Base-by-base conservation (phyloP, 371 early-diverging fungal species). In the Paramicrosporidium saccamoebae region DNA sequence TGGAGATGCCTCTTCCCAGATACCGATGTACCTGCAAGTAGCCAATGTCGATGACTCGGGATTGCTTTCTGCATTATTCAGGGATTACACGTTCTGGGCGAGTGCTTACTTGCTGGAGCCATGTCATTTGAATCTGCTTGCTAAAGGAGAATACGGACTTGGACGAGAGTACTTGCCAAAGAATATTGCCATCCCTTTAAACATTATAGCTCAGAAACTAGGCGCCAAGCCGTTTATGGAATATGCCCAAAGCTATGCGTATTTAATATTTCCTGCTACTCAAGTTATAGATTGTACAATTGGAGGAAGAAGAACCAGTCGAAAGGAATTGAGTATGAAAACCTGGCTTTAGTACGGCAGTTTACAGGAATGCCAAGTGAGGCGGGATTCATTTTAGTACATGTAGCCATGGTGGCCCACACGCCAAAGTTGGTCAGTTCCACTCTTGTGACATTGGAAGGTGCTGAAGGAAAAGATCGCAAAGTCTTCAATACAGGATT, bases 71-170 rank as follows among this genome's bases (percentile, higher is more conserved):
- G 75, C 74, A 3, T 44, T 77, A 12, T 75, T 62, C 51, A 50
- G 78, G 22, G 78, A 77, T 44, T 71, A 68, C 32, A 64, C 74
- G 2, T 71, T 73, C 33, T 49, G 65, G 21, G 69, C 77, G 2
- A 65, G 67, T 7, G 68, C 78, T 9, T 77, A 74, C 30, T 41
- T 77, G n/a, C 48, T 77, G 17, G 78, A 77, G 35, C 75, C 74
- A 7, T 75, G 77, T 29, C 72, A 77, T 34, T 47, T 74, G 23
- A 42, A 55, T 27, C 58, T 46, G 43, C 52, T 64, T 21, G 36
- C 50, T 27, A 44, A 37, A 1, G 55, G 55, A 5, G 55, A 59
- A 9, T 75, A 75, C 38, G 77, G 78, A 1, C 44, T 69, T 11
- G 78, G 66, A 2, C 48, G 78, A 7, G 47, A 55, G 10, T 42